These are phyloP conservation scores for Aegilops umbellulata DNA, from an alignment of 176 grass and related monocot species.

Conservation along the genomic window DNA sequence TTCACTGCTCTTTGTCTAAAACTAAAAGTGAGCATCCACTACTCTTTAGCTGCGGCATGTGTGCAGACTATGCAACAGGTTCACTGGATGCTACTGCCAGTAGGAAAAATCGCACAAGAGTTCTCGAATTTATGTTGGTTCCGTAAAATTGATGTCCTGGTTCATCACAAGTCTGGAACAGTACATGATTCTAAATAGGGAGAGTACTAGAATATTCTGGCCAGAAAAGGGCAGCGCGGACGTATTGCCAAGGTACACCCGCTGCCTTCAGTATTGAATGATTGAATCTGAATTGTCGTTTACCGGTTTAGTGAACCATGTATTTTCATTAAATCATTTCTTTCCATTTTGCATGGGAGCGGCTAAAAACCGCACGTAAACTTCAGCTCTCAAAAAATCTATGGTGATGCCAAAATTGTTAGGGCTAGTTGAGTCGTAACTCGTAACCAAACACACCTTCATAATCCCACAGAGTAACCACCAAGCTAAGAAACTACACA, in stretches of 20 bases:
- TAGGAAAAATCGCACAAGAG: not conserved
- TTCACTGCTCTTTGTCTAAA: not conserved
- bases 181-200: not conserved
- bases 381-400: not conserved
- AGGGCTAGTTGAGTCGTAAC: not conserved
- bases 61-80: not conserved
- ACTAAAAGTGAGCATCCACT: not conserved
- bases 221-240: not conserved
- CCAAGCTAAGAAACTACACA: slow-evolving; percentile 13
- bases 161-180: slow-evolving; percentile 11
- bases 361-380: not conserved
- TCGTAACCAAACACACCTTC: not conserved
- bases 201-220: not conserved
- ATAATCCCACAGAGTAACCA: not conserved
- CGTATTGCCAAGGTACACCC: not conserved
- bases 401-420: not conserved
- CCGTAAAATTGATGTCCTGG: not conserved
- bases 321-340: not conserved
- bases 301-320: not conserved
- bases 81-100: not conserved
- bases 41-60: not conserved
- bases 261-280: not conserved
- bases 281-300: not conserved
- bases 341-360: not conserved
- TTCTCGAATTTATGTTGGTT: not conserved